Base-by-base conservation (phyloP, 768 basidiomycete species). In the Pholiota molesta region DNA sequence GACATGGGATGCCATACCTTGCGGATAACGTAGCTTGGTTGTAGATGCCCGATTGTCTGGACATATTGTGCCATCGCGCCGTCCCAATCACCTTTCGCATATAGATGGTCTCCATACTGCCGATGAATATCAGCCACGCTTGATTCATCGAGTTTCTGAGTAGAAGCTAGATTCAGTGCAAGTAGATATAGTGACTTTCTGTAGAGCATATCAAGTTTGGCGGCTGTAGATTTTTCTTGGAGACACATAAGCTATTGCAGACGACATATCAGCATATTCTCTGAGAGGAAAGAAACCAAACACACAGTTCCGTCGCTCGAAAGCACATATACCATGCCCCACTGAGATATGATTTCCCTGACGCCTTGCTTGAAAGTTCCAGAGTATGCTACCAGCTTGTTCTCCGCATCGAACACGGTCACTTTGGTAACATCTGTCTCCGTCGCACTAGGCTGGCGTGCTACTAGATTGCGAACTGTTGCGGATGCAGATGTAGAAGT, bases 11-110 rank as follows among this genome's bases (percentile, higher is more conserved):
- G 16, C 17, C 47, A 57, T 69, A 95, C 97, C 84, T 98, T 99
- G 67, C 97, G 87, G 55, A 99, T 95, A 35, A 99, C 95, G 75
- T 98, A 97, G 71, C 95, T 97, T 0, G 96, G 94, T 63, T 95
- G 92, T 0, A 97, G 78, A 52, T 87, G 80, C 0, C 97, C 94
- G 19, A 99, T 89, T 0, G 97, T 99, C 70, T 92, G 85, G 29
- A 97, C 77, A 71, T 91, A 99, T 71, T 97, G 95, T 37, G 86
- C 83, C 92, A 98, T 97, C 0, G 96, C 90, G 5, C 87, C 91
- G 62, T 99, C 97, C 67, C 91, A 97, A 68, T 98, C 95, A 5
- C 89, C 90, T 73, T 97, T 97, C 17, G 79, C 69, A 71, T 99
- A 98, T 13, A 98, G 79, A 70, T 95, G 87, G 69, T 99, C 96